phyloP scores from a whole-genome alignment of 306 rosid species.

The Medicago ruthenica region DNA sequence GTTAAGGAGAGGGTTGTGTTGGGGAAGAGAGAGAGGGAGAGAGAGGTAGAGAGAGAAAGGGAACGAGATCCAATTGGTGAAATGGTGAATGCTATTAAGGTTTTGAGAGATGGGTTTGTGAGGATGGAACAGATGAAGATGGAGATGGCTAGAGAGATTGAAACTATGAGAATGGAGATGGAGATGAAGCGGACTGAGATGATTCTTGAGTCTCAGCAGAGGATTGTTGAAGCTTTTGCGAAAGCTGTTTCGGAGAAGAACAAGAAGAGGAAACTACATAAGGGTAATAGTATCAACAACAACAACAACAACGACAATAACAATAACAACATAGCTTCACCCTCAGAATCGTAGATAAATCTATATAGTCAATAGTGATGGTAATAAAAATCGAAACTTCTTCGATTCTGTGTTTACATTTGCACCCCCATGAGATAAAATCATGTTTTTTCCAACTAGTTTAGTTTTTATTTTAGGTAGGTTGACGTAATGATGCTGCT shows the following conservation, averaged over 20 bases:
- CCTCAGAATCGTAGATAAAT: conserved; percentile 53
- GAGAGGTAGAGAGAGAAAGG: conserved; percentile 37
- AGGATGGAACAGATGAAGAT: conserved; percentile 96
- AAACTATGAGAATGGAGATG: conserved; percentile 93
- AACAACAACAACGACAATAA: not conserved
- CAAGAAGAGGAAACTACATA: conserved; percentile 51
- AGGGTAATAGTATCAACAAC: conserved; percentile 41
- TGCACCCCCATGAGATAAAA: not conserved
- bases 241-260: conserved; percentile 80
- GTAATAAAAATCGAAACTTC: conserved; percentile 1
- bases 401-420: not conserved
- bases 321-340: conserved; percentile 51
- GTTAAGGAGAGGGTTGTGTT: conserved; percentile 8
- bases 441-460: not conserved
- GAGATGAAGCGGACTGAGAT: conserved; percentile 94
- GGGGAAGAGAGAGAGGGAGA: conserved; percentile 38
- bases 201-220: conserved; percentile 90
- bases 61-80: conserved; percentile 80
- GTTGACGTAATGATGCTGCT: conserved; percentile 9
- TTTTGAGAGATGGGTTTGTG: conserved; percentile 90
- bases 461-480: conserved; percentile 10
- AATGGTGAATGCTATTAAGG: conserved; percentile 83
- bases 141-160: conserved; percentile 98
- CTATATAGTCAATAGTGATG: not conserved
- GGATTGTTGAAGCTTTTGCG: conserved; percentile 89